Percentiles rank a stretch among this genome's conserved stretches.
phyloP scores from a whole-genome alignment of 768 basidiomycete genomes.

The Amanita muscaria region DNA sequence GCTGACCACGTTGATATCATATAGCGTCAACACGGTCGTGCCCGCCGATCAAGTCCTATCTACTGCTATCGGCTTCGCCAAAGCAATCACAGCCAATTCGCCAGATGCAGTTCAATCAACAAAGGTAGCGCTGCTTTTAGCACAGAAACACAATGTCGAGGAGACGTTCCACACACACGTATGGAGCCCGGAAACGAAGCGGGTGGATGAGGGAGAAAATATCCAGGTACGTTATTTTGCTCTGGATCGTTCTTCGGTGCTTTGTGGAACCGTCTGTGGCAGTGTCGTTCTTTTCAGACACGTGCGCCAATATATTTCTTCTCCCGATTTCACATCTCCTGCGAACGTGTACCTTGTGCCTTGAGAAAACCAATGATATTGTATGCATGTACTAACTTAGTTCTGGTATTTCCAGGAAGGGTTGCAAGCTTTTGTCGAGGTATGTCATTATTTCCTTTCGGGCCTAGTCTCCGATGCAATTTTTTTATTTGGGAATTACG shows the following conservation, averaged over 20 bases:
- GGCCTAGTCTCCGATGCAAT: not conserved
- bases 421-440: conserved; percentile 58
- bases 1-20: not conserved
- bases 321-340: not conserved
- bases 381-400: too few relatives aligned
- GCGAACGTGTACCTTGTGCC: conserved; percentile 2
- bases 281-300: not conserved
- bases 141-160: conserved; percentile 43
- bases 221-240: conserved; percentile 42
- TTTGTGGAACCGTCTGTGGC: not conserved
- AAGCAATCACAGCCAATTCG: conserved; percentile 52
- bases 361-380: too few relatives aligned
- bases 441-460: conserved; percentile 21
- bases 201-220: conserved; percentile 53
- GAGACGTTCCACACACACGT: conserved; percentile 40
- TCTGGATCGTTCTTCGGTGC: conserved; percentile 2
- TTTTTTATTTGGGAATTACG: conserved; percentile 1
- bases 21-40: conserved; percentile 66
- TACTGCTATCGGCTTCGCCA: conserved; percentile 54
- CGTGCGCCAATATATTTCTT: not conserved
- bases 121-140: conserved; percentile 57
- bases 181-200: conserved; percentile 37
- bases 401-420: conserved; percentile 45
- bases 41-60: conserved; percentile 44
- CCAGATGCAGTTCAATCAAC: conserved; percentile 76